Conservation (phyloP, 805 yeast species). For the Cyberlindnera nakhonratchasimensis region DNA sequence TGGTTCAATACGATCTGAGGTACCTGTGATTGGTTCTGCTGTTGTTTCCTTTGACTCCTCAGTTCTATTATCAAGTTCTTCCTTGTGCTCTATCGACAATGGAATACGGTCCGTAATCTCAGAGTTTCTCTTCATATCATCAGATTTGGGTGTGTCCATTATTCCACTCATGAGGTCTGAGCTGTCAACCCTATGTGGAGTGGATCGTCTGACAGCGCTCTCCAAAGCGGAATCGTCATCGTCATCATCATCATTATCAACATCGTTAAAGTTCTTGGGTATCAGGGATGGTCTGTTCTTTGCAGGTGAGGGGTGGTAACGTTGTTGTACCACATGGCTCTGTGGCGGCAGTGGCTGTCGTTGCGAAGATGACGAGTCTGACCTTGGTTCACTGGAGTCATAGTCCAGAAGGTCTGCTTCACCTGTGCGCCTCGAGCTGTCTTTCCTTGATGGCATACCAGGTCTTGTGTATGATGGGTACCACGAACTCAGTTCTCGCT, state of each 20-base stretch:
- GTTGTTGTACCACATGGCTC: conserved; percentile 1
- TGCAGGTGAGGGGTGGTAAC: neutral
- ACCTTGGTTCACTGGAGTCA: conserved; percentile 1
- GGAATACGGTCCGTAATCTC: conserved; percentile 19
- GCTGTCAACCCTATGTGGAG: neutral
- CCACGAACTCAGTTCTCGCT: conserved; percentile 11
- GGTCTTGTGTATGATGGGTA: conserved; percentile 3
- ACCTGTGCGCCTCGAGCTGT: neutral
- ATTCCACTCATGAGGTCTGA: conserved; percentile 1
- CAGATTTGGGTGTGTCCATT: neutral
- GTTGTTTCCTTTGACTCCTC: conserved; percentile 13
- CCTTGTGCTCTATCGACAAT: conserved; percentile 21
- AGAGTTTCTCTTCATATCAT: conserved; percentile 3
- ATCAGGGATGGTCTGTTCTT: conserved; percentile 23
- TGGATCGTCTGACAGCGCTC: conserved; percentile 1
- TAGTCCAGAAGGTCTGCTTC: conserved; percentile 6
- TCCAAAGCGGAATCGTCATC: conserved; percentile 24
- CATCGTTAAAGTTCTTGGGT: conserved; percentile 25
- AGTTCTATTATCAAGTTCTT: conserved; percentile 13
- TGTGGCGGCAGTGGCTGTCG: conserved; percentile 9
- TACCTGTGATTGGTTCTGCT: conserved; percentile 7
- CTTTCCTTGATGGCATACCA: neutral
- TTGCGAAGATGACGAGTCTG: neutral
- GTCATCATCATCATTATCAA: conserved; percentile 23
- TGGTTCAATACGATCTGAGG: conserved; percentile 4